Evolutionary conservation across 2,329 filamentous ascomycete genomes (phyloP).

Genomic region (Ophiocordyceps unilateralis): DNA sequence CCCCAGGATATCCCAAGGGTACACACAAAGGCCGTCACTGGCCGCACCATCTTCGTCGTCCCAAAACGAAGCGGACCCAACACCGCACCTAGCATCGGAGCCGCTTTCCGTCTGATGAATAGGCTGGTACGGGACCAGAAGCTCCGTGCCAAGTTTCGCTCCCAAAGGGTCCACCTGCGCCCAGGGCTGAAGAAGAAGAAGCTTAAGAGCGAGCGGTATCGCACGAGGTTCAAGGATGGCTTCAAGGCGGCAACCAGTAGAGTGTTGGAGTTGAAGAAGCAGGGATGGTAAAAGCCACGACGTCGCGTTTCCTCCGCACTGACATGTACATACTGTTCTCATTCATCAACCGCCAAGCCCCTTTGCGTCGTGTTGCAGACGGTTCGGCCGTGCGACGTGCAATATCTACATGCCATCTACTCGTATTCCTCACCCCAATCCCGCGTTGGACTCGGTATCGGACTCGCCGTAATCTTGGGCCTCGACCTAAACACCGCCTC

Average conservation of each 20-base stretch:
- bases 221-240: constrained; percentile 46
- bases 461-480: constrained; percentile 65
- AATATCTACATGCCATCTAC: constrained; percentile 2
- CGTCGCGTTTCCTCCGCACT: too few species aligned
- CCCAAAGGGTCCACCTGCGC: constrained; percentile 59
- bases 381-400: too few species aligned
- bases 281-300: constrained; percentile 85
- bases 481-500: constrained; percentile 72
- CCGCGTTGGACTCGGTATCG: constrained; percentile 33
- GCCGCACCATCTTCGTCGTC: constrained; percentile 21
- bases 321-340: too few species aligned
- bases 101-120: constrained; percentile 25
- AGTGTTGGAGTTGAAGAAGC: constrained; percentile 52
- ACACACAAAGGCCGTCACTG: constrained; percentile 16
- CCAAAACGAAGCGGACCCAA: constrained; percentile 9
- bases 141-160: constrained; percentile 34
- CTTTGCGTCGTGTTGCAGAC: too few species aligned
- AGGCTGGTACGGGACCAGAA: constrained; percentile 30
- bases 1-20: constrained; percentile 12
- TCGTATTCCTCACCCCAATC: constrained; percentile 9
- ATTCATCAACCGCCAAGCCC: too few species aligned
- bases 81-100: constrained; percentile 21
- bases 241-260: constrained; percentile 48
- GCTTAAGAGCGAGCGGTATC: constrained; percentile 51
- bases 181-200: constrained; percentile 64